Evolutionary conservation across 2,329 filamentous ascomycete genomes (phyloP).

Genomic region (Colletotrichum agaves): DNA sequence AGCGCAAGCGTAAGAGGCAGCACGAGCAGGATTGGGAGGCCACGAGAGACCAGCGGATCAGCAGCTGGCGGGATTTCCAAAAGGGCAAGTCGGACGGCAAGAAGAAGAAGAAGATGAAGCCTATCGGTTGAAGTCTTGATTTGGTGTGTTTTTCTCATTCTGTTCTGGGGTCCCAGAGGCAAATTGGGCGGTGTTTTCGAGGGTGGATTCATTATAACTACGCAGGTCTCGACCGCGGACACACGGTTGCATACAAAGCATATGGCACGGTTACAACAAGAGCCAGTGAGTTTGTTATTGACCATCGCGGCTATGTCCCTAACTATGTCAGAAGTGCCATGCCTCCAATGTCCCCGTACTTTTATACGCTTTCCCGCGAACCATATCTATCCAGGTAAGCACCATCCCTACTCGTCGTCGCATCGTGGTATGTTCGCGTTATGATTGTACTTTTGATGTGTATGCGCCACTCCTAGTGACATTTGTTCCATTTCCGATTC

Average conservation of each 20-base stretch:
- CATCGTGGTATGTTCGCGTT: constrained; percentile 27
- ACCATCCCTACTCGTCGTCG: constrained; percentile 10
- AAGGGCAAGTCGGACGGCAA: constrained; percentile 70
- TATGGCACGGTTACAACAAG: constrained; percentile 20
- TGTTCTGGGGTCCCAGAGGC: not conserved
- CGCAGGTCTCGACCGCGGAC: constrained; percentile 28
- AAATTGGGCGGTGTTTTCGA: not conserved
- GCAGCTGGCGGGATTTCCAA: constrained; percentile 92
- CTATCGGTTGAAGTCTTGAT: constrained; percentile 59
- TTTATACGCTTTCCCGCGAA: not conserved
- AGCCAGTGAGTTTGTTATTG: constrained; percentile 37
- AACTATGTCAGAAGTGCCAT: constrained; percentile 37
- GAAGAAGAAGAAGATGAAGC: constrained; percentile 74
- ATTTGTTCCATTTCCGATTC: constrained; percentile 14
- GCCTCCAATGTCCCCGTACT: constrained; percentile 4
- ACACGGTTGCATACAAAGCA: constrained; percentile 2
- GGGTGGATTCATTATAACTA: constrained; percentile 16
- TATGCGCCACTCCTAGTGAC: not conserved
- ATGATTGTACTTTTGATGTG: constrained; percentile 23
- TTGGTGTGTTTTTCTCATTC: not conserved
- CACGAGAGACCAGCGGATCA: constrained; percentile 89
- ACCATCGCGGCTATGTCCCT: constrained; percentile 35
- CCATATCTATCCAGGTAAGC: constrained; percentile 29
- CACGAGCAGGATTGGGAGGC: constrained; percentile 97
- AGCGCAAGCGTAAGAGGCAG: constrained; percentile 85